Conservation (phyloP, 441 rosid species). For the Jatropha podagrica region DNA sequence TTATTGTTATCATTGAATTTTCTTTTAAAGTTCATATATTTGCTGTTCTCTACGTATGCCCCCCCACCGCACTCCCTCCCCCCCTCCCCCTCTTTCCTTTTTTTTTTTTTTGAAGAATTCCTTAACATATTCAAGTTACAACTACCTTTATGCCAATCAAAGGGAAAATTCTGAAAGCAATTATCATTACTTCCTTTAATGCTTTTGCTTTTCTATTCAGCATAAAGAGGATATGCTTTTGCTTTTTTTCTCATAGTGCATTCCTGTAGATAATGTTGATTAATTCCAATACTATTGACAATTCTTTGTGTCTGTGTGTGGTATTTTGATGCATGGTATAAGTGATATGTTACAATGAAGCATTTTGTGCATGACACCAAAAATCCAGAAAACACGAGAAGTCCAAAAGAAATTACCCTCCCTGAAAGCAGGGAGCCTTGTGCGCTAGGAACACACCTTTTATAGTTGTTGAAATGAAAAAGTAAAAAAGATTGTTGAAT, state of each 20-base stretch:
- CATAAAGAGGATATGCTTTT: conserved; percentile 3
- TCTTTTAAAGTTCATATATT: neutral
- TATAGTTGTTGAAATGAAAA: neutral
- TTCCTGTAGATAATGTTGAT: conserved; percentile 18
- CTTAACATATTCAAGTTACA: conserved; percentile 5
- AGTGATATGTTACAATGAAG: neutral
- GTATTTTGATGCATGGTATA: neutral
- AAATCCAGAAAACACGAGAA: neutral
- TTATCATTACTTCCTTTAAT: conserved; percentile 18
- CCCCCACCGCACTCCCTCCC: neutral
- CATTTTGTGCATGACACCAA: neutral
- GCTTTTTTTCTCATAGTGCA: neutral
- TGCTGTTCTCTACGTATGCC: neutral
- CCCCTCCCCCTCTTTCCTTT: neutral
- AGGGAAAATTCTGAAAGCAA: conserved; percentile 12
- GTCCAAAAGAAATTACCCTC: neutral
- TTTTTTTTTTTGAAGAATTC: neutral
- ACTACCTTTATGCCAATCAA: conserved; percentile 16
- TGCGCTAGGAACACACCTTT: too few species aligned
- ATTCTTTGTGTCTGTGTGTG: neutral
- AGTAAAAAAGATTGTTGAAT: neutral
- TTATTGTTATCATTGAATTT: neutral
- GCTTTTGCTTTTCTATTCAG: conserved; percentile 28
- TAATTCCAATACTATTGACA: neutral
- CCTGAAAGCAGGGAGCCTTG: too few species aligned